Base-by-base conservation (phyloP, 306 rosid genomes). In the Clitoria ternatea region DNA sequence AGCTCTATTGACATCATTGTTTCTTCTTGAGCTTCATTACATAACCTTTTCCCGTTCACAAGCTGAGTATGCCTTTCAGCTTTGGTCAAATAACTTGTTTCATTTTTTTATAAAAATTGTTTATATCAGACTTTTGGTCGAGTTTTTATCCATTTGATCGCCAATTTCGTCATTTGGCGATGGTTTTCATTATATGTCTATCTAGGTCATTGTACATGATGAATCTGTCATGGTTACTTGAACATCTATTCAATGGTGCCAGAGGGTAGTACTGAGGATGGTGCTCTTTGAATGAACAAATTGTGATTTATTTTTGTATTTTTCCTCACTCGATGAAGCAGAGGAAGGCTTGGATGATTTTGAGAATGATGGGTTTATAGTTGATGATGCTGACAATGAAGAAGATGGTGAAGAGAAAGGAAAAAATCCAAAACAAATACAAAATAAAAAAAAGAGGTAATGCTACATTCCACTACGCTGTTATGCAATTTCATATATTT, bases 351-450 rank as follows among this genome's bases (percentile, higher is more conserved):
- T 75, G 79, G 79, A 83, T 75, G 66, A 14, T 36, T 83, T 70
- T 71, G 84, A 83, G 66, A 33, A n/a, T 35, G 81, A 83, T 75
- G 86, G 70, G 39, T 79, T 83, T 66, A 11, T 83, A 30, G 81
- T 79, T 50, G 73, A 69, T 30, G 17, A n/a, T 33, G 36, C 27
- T 12, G 81, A 70, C 54, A 66, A 76, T 0, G 80, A 69, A 42
- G 80, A 56, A 5, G 82, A 32, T 30, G 68, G 10, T 32, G 59
- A 15, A 11, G 61, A 36, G 2, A 37, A 63, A 39, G 75, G 61
- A 13, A 55, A 61, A 74, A 73, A 19, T 74, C 6, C 45, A 11
- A 53, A 14, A 43, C 49, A 74, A 35, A 36, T 4, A 1, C 75
- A 57, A 33, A 52, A 75, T 74, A 77, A 37, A 7, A 82, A 71